Base-by-base conservation (phyloP, 768 basidiomycete genomes). In the Cubamyces sp. region DNA sequence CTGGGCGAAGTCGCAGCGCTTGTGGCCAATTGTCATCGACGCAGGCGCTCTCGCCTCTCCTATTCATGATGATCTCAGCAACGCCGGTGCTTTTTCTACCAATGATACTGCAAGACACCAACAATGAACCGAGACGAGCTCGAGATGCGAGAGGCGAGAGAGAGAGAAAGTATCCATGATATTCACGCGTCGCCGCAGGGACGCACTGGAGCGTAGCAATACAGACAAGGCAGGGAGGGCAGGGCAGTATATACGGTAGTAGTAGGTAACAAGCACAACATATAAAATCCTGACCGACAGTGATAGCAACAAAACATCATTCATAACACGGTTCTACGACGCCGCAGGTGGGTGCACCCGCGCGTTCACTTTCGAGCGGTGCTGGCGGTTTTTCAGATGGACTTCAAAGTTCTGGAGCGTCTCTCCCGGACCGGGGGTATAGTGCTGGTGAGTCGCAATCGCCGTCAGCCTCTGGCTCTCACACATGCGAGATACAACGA, bases 341-440 rank as follows among this genome's bases (percentile, higher is more conserved):
- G 65, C 65, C 37, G 58, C 37, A 19, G 64, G 54, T 14, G 61
- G 65, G 18, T 61, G 57, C 42, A 78, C 26, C 46, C 91, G 87
- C 23, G 83, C 82, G 68, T 84, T 86, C 34, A 94, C 92, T 54
- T 86, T 84, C 64, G 83, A 81, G 41, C 92, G 86, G 74, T 94
- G 92, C 71, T 84, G 82, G 52, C 91, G 84, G 69, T 94, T 94
- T 78, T 86, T 89, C 56, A 99, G 77, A 77, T 99, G 96, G 12
- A 97, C 90, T 71, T 94, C 91, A 68, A 94, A 98, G 73, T 98
- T 97, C 25, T 83, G 80, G 51, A 98, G 75, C 12, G 92, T 91
- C 75, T 96, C 89, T 8, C 83, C 89, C 12, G 92, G 92, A 48
- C 96, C 96, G 47, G 94, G 87, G 68, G 90, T 92, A 80, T 97